Conservation (phyloP, 148 eudicot species). For the Gaultheria prostrata region DNA sequence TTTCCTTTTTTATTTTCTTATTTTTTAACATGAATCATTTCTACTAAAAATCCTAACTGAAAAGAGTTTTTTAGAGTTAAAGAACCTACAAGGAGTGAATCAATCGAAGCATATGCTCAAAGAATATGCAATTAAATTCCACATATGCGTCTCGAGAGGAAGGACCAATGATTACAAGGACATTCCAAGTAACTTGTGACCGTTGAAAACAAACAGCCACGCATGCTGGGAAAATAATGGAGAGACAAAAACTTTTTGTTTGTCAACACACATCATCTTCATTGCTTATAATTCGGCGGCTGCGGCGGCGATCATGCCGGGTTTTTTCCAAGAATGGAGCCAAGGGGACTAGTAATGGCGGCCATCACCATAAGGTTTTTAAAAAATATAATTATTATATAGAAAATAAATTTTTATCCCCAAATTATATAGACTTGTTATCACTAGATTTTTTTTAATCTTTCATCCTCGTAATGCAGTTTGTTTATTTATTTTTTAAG, state of each 20-base stretch:
- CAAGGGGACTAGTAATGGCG: too few species aligned
- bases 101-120: not conserved
- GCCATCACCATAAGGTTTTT: too few species aligned
- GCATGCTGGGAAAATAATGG: not conserved
- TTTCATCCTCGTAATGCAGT: too few species aligned
- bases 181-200: not conserved
- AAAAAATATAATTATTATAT: too few species aligned
- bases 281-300: not conserved
- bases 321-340: too few species aligned
- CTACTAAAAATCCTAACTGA: not conserved
- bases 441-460: too few species aligned
- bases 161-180: not conserved
- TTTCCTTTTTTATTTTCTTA: too few species aligned
- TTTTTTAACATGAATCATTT: too few species aligned
- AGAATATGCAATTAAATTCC: constrained; percentile 6
- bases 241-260: not conserved
- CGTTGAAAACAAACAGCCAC: not conserved
- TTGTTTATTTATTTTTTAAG: too few species aligned
- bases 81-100: not conserved
- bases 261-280: not conserved
- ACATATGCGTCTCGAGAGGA: not conserved
- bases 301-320: too few species aligned
- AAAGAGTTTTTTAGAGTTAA: not conserved
- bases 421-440: too few species aligned
- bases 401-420: too few species aligned